phyloP scores from a whole-genome alignment of 192 early-diverging fungal genomes.

The Podila horticola region DNA sequence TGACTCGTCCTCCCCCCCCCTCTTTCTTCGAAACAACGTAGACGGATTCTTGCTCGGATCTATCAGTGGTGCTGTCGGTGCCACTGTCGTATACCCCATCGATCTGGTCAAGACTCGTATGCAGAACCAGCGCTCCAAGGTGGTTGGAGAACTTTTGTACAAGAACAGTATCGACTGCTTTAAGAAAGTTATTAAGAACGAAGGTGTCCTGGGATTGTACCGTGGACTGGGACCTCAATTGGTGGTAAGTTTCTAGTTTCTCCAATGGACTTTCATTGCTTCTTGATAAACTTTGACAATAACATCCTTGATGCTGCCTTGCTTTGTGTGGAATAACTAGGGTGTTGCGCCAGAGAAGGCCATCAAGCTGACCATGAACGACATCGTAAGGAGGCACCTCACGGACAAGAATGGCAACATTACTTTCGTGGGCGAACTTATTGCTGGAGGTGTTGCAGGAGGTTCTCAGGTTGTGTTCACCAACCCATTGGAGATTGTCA shows the following conservation, averaged over 20 bases:
- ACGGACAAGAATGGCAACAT: slow-evolving; percentile 80
- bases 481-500: slow-evolving; percentile 98
- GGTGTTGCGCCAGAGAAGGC: slow-evolving; percentile 98
- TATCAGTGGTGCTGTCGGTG: slow-evolving; percentile 94
- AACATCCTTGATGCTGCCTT: neutral
- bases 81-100: slow-evolving; percentile 95
- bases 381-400: slow-evolving; percentile 80
- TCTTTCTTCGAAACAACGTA: neutral
- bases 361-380: slow-evolving; percentile 98
- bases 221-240: slow-evolving; percentile 93
- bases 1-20: neutral
- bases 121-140: slow-evolving; percentile 95
- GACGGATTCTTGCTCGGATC: slow-evolving; percentile 80
- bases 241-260: slow-evolving; percentile 61
- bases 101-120: slow-evolving; percentile 99
- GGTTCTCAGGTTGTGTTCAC: slow-evolving; percentile 92
- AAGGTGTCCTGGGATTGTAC: slow-evolving; percentile 91
- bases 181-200: slow-evolving; percentile 93
- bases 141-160: slow-evolving; percentile 92
- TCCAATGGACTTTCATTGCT: neutral
- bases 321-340: slow-evolving; percentile 26
- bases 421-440: slow-evolving; percentile 78
- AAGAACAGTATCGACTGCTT: slow-evolving; percentile 98
- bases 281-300: neutral
- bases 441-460: slow-evolving; percentile 90